Conservation (phyloP, 139 green algal species). For the Pedinophyceae sp. region DNA sequence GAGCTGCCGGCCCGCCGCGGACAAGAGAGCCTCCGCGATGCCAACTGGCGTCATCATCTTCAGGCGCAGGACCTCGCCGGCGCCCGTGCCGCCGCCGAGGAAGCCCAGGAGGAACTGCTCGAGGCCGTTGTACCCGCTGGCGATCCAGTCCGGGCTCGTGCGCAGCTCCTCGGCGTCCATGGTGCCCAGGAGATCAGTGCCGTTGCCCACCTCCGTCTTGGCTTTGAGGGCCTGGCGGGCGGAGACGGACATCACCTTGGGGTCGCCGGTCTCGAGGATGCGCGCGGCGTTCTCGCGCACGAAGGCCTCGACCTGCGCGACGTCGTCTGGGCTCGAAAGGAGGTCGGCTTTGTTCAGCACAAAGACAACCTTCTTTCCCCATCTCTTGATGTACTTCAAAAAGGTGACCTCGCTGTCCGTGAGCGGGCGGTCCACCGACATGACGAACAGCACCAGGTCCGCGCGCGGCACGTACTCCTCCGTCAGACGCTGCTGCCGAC, state of each 20-base stretch:
- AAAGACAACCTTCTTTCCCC: conserved; percentile 97
- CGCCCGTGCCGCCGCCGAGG: conserved; percentile 30
- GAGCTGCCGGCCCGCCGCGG: conserved; percentile 38
- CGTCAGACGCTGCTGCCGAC: conserved; percentile 91
- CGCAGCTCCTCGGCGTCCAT: conserved; percentile 7
- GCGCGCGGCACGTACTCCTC: conserved; percentile 95
- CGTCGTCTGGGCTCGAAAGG: conserved; percentile 38
- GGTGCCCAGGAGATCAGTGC: conserved; percentile 1
- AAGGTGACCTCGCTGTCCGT: conserved; percentile 76
- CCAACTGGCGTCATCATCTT: conserved; percentile 88
- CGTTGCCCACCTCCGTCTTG: conserved; percentile 24
- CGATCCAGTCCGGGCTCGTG: background rate
- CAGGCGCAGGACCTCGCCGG: conserved; percentile 64
- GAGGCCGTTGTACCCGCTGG: conserved; percentile 14
- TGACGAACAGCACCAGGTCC: conserved; percentile 93
- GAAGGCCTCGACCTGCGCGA: conserved; percentile 52
- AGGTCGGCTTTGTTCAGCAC: conserved; percentile 94
- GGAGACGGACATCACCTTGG: conserved; percentile 43
- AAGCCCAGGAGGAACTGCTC: conserved; percentile 54
- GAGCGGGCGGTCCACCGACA: conserved; percentile 62
- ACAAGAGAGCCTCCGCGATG: conserved; percentile 66
- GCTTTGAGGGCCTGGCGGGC: conserved; percentile 33
- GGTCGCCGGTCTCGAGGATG: conserved; percentile 35
- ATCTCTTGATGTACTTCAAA: conserved; percentile 75
- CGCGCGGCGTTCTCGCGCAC: conserved; percentile 52